Percentiles rank a stretch among this genome's conserved stretches.
Evolutionary conservation across 306 rosid species (phyloP).

Genomic region (Rosa lucieae): DNA sequence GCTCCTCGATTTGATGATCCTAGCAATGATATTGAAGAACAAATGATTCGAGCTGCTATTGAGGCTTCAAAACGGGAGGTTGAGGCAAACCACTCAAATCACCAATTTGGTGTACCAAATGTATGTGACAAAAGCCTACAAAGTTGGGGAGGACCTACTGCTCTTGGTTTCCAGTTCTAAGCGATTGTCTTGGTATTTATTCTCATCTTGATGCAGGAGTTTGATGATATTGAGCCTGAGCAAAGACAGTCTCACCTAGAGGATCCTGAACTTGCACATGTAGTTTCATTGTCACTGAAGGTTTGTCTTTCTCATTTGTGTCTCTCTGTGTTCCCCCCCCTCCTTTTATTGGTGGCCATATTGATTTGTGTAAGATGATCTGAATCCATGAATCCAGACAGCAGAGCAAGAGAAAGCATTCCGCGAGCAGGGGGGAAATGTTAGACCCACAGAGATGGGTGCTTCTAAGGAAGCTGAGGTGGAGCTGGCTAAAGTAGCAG

Average conservation of each 20-base stretch:
- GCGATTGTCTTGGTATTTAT: slow-evolving; percentile 29
- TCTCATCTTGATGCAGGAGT: slow-evolving; percentile 50
- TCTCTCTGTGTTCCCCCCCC: neutral
- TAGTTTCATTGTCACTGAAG: slow-evolving; percentile 79
- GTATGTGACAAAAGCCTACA: slow-evolving; percentile 42
- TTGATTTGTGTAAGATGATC: slow-evolving; percentile 31
- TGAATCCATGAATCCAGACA: slow-evolving; percentile 43
- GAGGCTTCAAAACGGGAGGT: slow-evolving; percentile 84
- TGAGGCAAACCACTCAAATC: slow-evolving; percentile 48
- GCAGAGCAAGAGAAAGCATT: slow-evolving; percentile 69
- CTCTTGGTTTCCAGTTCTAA: slow-evolving; percentile 19
- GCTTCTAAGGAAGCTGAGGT: slow-evolving; percentile 50
- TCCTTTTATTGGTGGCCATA: slow-evolving; percentile 9
- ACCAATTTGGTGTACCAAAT: slow-evolving; percentile 37
- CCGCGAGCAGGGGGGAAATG: slow-evolving; percentile 44
- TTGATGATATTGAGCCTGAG: slow-evolving; percentile 44
- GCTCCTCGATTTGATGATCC: slow-evolving; percentile 55
- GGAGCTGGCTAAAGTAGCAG: slow-evolving; percentile 42
- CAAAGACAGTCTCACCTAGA: slow-evolving; percentile 49
- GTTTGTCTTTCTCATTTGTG: slow-evolving; percentile 31
- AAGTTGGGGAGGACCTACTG: slow-evolving; percentile 28
- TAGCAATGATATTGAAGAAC: slow-evolving; percentile 86
- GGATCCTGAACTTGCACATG: slow-evolving; percentile 84
- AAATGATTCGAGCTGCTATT: slow-evolving; percentile 93
- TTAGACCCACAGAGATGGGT: slow-evolving; percentile 34